A percentile compares a stretch with the other conserved stretches of the same genome.
phyloP scores from a whole-genome alignment of 352 stramenopile species.

The Pythium phragmiticola region DNA sequence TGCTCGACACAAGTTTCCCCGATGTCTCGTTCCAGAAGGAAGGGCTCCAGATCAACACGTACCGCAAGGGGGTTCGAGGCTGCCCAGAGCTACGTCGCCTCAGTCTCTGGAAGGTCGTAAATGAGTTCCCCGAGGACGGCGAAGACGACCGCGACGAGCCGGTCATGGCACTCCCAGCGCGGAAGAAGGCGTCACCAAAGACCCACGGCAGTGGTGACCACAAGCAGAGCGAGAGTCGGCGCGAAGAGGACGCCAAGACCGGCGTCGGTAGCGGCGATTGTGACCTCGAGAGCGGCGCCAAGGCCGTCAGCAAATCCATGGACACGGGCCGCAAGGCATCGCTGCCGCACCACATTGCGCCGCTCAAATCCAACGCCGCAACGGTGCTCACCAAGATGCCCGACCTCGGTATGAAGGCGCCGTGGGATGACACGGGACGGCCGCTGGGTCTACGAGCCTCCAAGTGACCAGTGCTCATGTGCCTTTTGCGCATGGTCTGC shows the following conservation, averaged over 20 bases:
- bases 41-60: slow-evolving; percentile 83
- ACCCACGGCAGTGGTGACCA: slow-evolving; percentile 33
- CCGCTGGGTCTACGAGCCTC: slow-evolving; percentile 58
- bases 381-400: slow-evolving; percentile 63
- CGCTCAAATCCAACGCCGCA: slow-evolving; percentile 57
- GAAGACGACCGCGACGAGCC: slow-evolving; percentile 36
- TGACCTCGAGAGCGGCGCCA: slow-evolving; percentile 16
- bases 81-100: slow-evolving; percentile 68
- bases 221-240: slow-evolving; percentile 54
- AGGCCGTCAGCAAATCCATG: slow-evolving; percentile 44
- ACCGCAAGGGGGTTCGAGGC: slow-evolving; percentile 61
- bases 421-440: slow-evolving; percentile 75
- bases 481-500: neutral
- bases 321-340: slow-evolving; percentile 59
- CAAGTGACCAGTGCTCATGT: slow-evolving; percentile 29
- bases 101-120: slow-evolving; percentile 81
- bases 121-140: slow-evolving; percentile 51
- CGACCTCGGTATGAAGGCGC: slow-evolving; percentile 69
- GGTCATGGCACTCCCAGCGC: slow-evolving; percentile 34
- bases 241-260: slow-evolving; percentile 60
- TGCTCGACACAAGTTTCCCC: slow-evolving; percentile 93
- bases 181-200: slow-evolving; percentile 21
- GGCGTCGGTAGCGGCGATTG: neutral
- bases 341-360: slow-evolving; percentile 77
- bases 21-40: slow-evolving; percentile 90